These are phyloP conservation scores for Gautieria morchelliformis DNA, from an alignment of 768 basidiomycete species.

Conservation along the genomic window DNA sequence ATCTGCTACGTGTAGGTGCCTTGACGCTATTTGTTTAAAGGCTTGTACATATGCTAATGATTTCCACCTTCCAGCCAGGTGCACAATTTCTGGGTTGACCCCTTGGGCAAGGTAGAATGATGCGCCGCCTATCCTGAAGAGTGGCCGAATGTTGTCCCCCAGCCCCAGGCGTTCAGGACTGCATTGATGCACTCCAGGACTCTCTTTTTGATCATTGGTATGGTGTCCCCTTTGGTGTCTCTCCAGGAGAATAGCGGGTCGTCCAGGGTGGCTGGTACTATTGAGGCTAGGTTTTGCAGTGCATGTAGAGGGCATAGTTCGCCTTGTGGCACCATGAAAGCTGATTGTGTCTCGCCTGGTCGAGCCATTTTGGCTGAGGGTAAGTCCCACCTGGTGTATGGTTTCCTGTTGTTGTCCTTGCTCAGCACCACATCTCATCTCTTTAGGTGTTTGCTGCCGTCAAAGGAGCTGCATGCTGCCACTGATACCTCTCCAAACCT, in stretches of 20 bases:
- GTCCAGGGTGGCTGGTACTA: slow-evolving; percentile 17
- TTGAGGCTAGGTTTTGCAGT: slow-evolving; percentile 19
- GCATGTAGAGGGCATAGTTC: slow-evolving; percentile 23
- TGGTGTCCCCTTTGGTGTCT: slow-evolving; percentile 18
- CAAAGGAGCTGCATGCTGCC: no score
- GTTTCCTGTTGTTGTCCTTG: slow-evolving; percentile 17
- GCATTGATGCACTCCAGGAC: no score
- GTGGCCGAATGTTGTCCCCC: slow-evolving; percentile 28
- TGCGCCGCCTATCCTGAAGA: slow-evolving; percentile 35
- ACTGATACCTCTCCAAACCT: no score
- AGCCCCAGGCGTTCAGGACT: slow-evolving; percentile 18
- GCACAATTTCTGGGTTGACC: slow-evolving; percentile 27
- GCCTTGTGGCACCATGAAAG: slow-evolving; percentile 18
- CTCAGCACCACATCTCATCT: slow-evolving; percentile 14
- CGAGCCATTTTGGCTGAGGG: slow-evolving; percentile 29
- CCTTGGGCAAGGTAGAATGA: slow-evolving; percentile 24
- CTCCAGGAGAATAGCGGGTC: slow-evolving; percentile 30
- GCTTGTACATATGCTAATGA: slow-evolving; percentile 31
- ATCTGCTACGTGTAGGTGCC: no score
- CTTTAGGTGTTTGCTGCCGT: no score
- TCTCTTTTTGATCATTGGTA: slow-evolving; percentile 26
- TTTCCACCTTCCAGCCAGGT: slow-evolving; percentile 26
- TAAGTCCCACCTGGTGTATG: slow-evolving; percentile 22
- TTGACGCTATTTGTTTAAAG: slow-evolving; percentile 26
- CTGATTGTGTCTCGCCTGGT: slow-evolving; percentile 22